Percentiles rank a stretch among this genome's conserved stretches.
Evolutionary conservation across 2,329 filamentous ascomycete species (phyloP).

Genomic region (Hypoxylon sp.): DNA sequence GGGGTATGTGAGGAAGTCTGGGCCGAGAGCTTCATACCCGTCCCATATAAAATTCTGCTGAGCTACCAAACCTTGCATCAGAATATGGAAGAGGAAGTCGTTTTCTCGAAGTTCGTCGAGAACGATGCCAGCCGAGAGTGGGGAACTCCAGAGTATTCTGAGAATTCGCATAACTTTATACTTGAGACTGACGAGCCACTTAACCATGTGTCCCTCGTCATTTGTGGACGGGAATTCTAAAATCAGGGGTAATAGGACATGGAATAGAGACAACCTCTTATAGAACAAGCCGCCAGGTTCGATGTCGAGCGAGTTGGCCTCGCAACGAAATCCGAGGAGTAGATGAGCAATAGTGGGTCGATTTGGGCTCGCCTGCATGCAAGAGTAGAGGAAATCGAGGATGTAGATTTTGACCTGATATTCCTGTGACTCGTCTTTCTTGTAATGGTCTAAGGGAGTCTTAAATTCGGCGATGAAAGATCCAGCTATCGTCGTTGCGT

Average conservation of each 20-base stretch:
- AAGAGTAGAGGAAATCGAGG: conserved; percentile 87
- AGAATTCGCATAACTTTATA: conserved; percentile 80
- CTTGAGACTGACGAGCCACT: conserved; percentile 79
- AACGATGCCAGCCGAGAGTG: conserved; percentile 80
- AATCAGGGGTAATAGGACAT: conserved; percentile 81
- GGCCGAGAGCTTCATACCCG: conserved; percentile 69
- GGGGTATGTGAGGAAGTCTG: conserved; percentile 77
- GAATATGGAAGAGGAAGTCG: conserved; percentile 84
- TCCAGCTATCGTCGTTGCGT: conserved; percentile 83
- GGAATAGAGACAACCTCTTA: conserved; percentile 82
- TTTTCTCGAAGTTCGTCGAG: conserved; percentile 84
- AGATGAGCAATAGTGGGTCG: conserved; percentile 91
- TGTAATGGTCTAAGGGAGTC: conserved; percentile 79
- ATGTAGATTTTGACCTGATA: conserved; percentile 89
- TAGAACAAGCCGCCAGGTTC: conserved; percentile 79
- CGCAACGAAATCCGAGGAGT: conserved; percentile 87
- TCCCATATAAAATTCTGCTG: conserved; percentile 81
- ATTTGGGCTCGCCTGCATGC: conserved; percentile 79
- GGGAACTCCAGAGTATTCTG: conserved; percentile 85
- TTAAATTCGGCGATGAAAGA: conserved; percentile 79
- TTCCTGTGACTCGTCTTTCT: conserved; percentile 76
- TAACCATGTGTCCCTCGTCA: conserved; percentile 69
- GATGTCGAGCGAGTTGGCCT: conserved; percentile 77
- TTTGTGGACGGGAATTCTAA: conserved; percentile 77
- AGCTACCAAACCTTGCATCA: conserved; percentile 80